A percentile compares a stretch with the other conserved stretches of the same genome.
Conservation (phyloP, 805 yeast species). For the Schwanniomyces pseudopolymorphus region DNA sequence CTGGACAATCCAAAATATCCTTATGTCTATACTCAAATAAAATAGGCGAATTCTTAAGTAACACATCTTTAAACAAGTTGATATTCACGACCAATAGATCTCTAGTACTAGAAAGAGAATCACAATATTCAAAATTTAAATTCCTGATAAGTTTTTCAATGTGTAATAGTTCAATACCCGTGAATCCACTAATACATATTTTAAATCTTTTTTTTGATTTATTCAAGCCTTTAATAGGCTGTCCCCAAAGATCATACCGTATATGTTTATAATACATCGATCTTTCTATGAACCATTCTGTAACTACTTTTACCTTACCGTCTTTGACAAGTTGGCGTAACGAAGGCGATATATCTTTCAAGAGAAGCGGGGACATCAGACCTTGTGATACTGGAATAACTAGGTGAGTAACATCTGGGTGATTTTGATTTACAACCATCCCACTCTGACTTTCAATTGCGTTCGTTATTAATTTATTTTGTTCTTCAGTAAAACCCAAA, state of each 20-base stretch:
- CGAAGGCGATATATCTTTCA: constrained; percentile 22
- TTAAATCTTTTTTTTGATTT: constrained; percentile 21
- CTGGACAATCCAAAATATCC: constrained; percentile 36
- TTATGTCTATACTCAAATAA: constrained; percentile 36
- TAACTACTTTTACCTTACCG: constrained; percentile 39
- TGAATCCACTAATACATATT: constrained; percentile 68
- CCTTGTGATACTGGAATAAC: constrained; percentile 32
- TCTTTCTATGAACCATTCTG: constrained; percentile 83
- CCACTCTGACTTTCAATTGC: constrained; percentile 52
- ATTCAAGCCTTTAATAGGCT: constrained; percentile 43
- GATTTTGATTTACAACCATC: constrained; percentile 15
- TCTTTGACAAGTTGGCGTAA: constrained; percentile 21
- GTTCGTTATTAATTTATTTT: constrained; percentile 35
- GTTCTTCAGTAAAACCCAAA: constrained; percentile 39
- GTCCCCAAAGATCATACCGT: constrained; percentile 62
- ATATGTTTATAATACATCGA: constrained; percentile 56
- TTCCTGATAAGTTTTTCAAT: constrained; percentile 58
- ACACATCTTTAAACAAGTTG: constrained; percentile 40
- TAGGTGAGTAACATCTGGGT: constrained; percentile 29
- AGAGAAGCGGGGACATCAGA: constrained; percentile 22
- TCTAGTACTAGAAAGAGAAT: constrained; percentile 47
- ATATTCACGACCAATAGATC: constrained; percentile 59
- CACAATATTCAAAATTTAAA: constrained; percentile 52
- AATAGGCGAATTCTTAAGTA: constrained; percentile 38
- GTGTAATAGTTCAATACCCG: constrained; percentile 75